Evolutionary conservation across 306 rosid genomes (phyloP), one percentile per base, ranked within the genome.

Genomic region (Leucaena leucocephala): DNA sequence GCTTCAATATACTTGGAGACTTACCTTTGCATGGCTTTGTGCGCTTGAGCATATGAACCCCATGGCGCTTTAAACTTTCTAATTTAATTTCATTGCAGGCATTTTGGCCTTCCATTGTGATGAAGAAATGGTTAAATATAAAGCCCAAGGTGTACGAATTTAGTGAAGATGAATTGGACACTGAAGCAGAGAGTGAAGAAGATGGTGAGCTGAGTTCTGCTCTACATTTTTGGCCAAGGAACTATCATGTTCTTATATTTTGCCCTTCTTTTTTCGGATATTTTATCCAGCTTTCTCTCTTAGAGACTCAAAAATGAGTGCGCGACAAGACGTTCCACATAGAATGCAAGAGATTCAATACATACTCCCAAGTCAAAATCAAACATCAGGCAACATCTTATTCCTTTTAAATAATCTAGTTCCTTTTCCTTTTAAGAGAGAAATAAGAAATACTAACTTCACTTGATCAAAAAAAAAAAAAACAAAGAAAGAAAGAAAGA

Each of bases 61-160:
- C 38, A 59, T 69, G 71, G 49, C 70, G 83, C 72, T 80, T 68
- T 43, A 64, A 61, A 33, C 57, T 76, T 59, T 22, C 49, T 27
- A 49, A 38, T 73, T 85, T 42, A 72, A 36, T 80, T 81, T 84
- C 40, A 42, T 83, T 82, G 77, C 86, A 94, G 98, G 85, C 90
- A 62, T 94, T 91, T 85, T 94, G 98, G 98, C 98, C 98, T 21
- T 88, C 97, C 48, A 75, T 86, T 82, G 83, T 94, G 89, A 88
- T 92, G 96, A 94, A 94, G 86, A 94, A 94, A 82, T 94, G 98
- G 98, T 76, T 94, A 67, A 94, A 94, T 68, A 89, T 94, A 76
- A 92, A 89, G 97, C 94, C 94, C 8, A 87, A 87, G 80, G 90
- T 78, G 71, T 74, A 87, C 81, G 95, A 94, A 78, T 94, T 92